Percentiles rank a stretch among this genome's conserved stretches.
Conservation (phyloP, 805 yeast species). For the Yamadazyma olivae region DNA sequence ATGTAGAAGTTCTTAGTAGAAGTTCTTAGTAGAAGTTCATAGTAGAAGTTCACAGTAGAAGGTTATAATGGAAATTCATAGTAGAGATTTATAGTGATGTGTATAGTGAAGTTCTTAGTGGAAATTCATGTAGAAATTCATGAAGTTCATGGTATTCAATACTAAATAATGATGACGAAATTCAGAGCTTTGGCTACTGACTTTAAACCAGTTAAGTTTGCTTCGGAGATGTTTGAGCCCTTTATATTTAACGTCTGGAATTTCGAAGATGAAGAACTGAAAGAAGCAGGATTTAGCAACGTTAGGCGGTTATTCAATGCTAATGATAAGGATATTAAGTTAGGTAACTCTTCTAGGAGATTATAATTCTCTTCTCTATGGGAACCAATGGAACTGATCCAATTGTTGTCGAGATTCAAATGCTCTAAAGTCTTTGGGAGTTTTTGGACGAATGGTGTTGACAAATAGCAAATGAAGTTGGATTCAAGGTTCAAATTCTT, state of each 20-base stretch:
- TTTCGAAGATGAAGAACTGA: conserved; percentile 7
- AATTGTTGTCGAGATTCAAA: conserved; percentile 21
- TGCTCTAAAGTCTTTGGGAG: conserved; percentile 26
- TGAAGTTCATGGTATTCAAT: too few relatives aligned
- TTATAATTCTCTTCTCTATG: conserved; percentile 10
- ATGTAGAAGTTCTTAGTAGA: too few relatives aligned
- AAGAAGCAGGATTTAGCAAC: conserved; percentile 11
- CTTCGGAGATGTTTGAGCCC: conserved; percentile 14
- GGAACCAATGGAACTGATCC: conserved; percentile 8
- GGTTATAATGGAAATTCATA: too few relatives aligned
- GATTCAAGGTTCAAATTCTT: conserved; percentile 20
- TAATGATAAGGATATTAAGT: conserved; percentile 15
- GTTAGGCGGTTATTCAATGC: conserved; percentile 14
- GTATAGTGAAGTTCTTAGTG: too few relatives aligned
- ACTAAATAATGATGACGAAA: conserved; percentile 9
- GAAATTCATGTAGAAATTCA: too few relatives aligned
- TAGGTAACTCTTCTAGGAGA: conserved; percentile 15
- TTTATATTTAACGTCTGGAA: conserved; percentile 7
- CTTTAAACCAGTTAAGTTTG: conserved; percentile 11
- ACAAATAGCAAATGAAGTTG: conserved; percentile 20
- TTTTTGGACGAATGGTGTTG: conserved; percentile 16
- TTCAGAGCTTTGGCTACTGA: conserved; percentile 4
- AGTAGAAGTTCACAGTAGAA: too few relatives aligned
- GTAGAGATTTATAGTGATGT: too few relatives aligned
- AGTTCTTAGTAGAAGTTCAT: too few relatives aligned